Conservation (phyloP, 257 asterid species). For the Solanum tacnaense region DNA sequence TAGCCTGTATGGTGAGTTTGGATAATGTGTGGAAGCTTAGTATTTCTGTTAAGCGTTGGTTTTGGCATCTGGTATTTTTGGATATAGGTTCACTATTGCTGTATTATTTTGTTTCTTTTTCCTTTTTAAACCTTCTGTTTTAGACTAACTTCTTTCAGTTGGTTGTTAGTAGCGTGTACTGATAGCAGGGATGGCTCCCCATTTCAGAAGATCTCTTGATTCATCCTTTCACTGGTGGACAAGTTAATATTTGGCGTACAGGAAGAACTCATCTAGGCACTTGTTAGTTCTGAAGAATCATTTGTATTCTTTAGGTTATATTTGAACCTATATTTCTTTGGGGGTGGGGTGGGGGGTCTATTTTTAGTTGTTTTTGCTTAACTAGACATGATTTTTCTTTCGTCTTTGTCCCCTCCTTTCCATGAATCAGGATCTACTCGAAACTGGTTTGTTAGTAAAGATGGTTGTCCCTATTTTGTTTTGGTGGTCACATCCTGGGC, state of each 20-base stretch:
- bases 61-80: background rate
- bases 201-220: background rate
- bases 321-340: background rate
- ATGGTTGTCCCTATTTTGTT: background rate
- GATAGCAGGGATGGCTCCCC: background rate
- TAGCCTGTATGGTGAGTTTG: background rate
- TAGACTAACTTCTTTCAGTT: background rate
- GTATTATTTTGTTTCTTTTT: background rate
- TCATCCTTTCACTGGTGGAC: background rate
- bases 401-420: background rate
- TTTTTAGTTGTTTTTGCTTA: background rate
- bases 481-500: background rate
- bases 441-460: background rate
- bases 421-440: background rate
- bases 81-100: background rate
- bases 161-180: background rate
- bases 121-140: background rate
- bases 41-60: background rate
- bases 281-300: background rate
- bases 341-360: background rate
- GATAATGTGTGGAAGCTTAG: background rate
- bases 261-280: background rate
- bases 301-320: background rate
- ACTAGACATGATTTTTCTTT: background rate
- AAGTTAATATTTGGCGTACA: background rate